phyloP scores from a whole-genome alignment of 139 green algal species.

The Coelastrella sp. region DNA sequence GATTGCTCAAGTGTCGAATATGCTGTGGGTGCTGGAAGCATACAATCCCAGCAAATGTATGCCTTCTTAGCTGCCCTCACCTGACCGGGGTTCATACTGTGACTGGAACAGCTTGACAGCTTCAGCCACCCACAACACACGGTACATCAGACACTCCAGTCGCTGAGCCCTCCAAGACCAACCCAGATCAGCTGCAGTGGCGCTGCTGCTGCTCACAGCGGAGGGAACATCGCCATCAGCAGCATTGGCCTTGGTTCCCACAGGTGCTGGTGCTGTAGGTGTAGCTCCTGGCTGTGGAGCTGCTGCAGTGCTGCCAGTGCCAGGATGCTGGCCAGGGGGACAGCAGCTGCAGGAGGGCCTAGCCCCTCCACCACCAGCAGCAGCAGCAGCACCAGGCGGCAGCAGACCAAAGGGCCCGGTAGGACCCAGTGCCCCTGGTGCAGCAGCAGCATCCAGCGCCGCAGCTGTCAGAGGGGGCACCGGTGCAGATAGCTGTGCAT shows the following conservation, averaged over 20 bases:
- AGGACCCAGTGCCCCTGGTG: neutral
- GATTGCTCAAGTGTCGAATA: too few relatives aligned
- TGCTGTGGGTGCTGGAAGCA: too few relatives aligned
- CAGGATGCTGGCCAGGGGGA: neutral
- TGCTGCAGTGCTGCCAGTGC: conserved; percentile 9
- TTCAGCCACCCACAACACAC: conserved; percentile 73
- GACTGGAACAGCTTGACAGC: conserved; percentile 66
- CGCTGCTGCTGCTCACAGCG: conserved; percentile 1
- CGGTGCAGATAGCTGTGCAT: conserved; percentile 40
- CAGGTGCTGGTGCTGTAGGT: conserved; percentile 2
- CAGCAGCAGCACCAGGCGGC: neutral
- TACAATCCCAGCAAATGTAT: too few relatives aligned
- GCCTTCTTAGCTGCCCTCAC: neutral
- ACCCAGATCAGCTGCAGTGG: conserved; percentile 51
- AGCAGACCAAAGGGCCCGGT: neutral
- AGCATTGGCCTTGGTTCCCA: neutral
- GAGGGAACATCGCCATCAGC: neutral
- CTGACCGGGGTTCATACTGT: conserved; percentile 61
- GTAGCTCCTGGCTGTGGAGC: neutral
- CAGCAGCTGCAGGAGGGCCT: neutral
- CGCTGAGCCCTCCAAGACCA: conserved; percentile 65
- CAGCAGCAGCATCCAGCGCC: conserved; percentile 5
- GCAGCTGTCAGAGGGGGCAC: conserved; percentile 8
- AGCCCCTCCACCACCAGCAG: neutral
- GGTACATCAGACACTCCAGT: conserved; percentile 75